Evolutionary conservation across 116 monocot species (phyloP), one percentile per base, ranked within the genome.

Genomic region (Papilionanthe hybrid): DNA sequence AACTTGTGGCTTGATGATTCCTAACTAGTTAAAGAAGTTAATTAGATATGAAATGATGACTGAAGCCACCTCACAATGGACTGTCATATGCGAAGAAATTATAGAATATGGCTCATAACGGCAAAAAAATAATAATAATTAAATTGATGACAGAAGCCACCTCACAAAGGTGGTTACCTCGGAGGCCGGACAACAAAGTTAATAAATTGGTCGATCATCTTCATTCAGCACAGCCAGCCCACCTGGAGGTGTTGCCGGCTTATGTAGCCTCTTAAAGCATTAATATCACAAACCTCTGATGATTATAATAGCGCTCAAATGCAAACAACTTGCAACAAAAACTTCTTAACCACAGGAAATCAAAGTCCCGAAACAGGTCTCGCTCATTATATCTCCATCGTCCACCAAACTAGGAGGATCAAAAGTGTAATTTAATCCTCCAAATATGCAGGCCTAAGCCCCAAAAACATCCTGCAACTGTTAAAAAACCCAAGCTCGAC

Each of bases 141-240:
- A 75, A 75, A n/a, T 28, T 37, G 4, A 37, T 37, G 37, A 37
- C 37, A 37, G 37, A 37, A 37, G 37, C 37, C 37, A 37, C 49
- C 75, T 27, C 47, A 18, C 11, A 28, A 75, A 25, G 48, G 19
- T 17, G 28, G 7, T 75, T 27, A 98, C 97, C 97, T 89, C 28
- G 97, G 97, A 81, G 97, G 97, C 18, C 97, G 94, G 75, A 98
- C 93, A 58, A 98, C 94, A 84, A 98, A 98, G 56, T 94, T 94
- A 80, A 94, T 91, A 84, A 98, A 98, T 72, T 98, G 94, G 27
- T 98, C 92, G 28, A 94, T 98, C 94, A 98, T 98, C 78, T 86
- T 87, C 87, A 17, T 78, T 82, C 72, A 75, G 80, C 81, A n/a
- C 77, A 83, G 81, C 25, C 42, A 75, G 79, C 53, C 78, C 81